Percentiles rank a stretch among this genome's conserved stretches.
Conservation (phyloP, 345 rosid species). For the Physaria fendleri region DNA sequence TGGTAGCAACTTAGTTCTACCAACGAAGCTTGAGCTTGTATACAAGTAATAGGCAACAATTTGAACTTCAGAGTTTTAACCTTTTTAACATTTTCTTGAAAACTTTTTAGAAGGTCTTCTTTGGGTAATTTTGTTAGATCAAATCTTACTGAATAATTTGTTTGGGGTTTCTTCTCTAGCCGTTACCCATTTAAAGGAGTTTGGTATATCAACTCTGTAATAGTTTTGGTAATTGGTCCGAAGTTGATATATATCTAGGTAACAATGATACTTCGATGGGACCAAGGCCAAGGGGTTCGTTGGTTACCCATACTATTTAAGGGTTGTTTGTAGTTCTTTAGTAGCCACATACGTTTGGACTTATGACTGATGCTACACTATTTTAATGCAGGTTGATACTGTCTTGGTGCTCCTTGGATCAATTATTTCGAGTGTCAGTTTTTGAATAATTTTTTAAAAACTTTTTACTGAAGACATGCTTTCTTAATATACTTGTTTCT, state of each 20-base stretch:
- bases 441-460: background rate
- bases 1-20: background rate
- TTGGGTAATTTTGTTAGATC: background rate
- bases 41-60: background rate
- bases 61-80: background rate
- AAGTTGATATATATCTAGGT: background rate
- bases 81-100: background rate
- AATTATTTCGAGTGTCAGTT: constrained; percentile 61
- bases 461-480: background rate
- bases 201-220: background rate
- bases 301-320: background rate
- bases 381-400: constrained; percentile 69
- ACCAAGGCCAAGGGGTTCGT: constrained; percentile 3
- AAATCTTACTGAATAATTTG: background rate
- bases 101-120: background rate
- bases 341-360: background rate
- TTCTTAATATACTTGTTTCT: constrained; percentile 10
- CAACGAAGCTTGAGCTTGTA: constrained; percentile 8
- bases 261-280: background rate
- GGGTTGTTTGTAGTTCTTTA: constrained; percentile 8
- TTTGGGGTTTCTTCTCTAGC: constrained; percentile 1
- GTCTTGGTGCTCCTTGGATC: constrained; percentile 66
- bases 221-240: constrained; percentile 3
- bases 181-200: background rate
- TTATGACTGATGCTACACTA: background rate